These are phyloP conservation scores for Pseudonitzschia multiseries DNA, from an alignment of 108 stramenopile species.

Conservation along the genomic window DNA sequence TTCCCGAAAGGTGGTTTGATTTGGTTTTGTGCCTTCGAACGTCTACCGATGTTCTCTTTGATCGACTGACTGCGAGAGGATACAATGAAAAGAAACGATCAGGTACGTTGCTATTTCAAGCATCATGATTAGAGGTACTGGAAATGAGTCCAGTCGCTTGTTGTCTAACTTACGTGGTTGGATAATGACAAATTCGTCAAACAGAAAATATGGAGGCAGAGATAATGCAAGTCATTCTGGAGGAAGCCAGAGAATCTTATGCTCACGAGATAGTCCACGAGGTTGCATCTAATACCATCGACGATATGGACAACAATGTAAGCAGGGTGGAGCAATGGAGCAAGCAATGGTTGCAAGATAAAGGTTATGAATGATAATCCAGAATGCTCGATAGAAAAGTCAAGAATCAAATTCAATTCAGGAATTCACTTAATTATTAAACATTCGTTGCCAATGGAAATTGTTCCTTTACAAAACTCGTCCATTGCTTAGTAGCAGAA, in stretches of 20 bases:
- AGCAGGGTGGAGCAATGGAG: slow-evolving; percentile 67
- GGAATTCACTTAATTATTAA: slow-evolving; percentile 21
- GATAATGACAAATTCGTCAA: neutral
- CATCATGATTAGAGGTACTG: too few relatives aligned
- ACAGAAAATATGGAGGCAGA: slow-evolving; percentile 90
- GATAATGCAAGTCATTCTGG: slow-evolving; percentile 93
- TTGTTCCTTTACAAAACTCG: slow-evolving; percentile 26
- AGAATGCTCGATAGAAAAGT: too few relatives aligned
- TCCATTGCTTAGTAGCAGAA: slow-evolving; percentile 33
- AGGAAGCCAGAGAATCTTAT: slow-evolving; percentile 90
- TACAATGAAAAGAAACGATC: slow-evolving; percentile 86
- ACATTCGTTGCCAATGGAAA: slow-evolving; percentile 36
- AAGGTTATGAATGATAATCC: slow-evolving; percentile 10
- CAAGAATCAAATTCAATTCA: neutral
- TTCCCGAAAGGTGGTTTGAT: slow-evolving; percentile 98
- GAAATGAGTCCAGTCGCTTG: too few relatives aligned
- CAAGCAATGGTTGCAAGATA: slow-evolving; percentile 73
- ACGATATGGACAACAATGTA: slow-evolving; percentile 82
- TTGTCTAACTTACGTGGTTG: too few relatives aligned
- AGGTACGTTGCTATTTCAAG: neutral
- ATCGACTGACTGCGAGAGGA: slow-evolving; percentile 82
- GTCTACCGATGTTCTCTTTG: slow-evolving; percentile 84
- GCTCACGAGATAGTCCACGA: slow-evolving; percentile 90
- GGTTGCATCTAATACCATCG: slow-evolving; percentile 73
- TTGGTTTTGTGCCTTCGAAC: slow-evolving; percentile 86